Evolutionary conservation across 257 asterid species (phyloP).

Genomic region (Nicotiana sylvestris): DNA sequence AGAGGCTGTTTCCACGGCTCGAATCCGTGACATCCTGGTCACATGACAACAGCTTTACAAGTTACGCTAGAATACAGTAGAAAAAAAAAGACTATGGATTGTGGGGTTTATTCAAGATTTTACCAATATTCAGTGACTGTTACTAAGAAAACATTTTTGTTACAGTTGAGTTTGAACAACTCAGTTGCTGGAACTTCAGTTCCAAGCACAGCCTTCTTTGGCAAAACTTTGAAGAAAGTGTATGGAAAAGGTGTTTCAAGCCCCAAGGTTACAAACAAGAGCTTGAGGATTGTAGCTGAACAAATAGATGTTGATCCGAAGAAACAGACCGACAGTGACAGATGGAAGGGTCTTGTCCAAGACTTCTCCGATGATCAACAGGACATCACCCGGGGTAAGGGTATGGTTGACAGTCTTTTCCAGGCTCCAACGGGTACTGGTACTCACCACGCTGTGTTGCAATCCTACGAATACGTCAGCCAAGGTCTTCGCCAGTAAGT

Average conservation of each 20-base stretch:
- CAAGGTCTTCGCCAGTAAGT: slow-evolving; percentile 41
- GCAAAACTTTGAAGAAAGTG: slow-evolving; percentile 22
- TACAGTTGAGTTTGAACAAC: slow-evolving; percentile 30
- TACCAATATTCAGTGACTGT: not conserved
- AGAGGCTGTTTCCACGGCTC: too few relatives aligned
- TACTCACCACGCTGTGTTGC: slow-evolving; percentile 32
- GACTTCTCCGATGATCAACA: slow-evolving; percentile 42
- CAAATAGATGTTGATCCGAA: slow-evolving; percentile 18
- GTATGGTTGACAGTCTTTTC: slow-evolving; percentile 40
- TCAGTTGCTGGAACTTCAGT: slow-evolving; percentile 21
- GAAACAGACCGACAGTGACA: slow-evolving; percentile 29
- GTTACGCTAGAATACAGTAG: not conserved
- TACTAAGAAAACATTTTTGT: not conserved
- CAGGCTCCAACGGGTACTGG: slow-evolving; percentile 45
- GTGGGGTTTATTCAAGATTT: not conserved
- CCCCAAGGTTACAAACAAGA: slow-evolving; percentile 3
- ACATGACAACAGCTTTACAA: too few relatives aligned
- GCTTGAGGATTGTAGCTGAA: slow-evolving; percentile 20
- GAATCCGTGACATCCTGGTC: too few relatives aligned
- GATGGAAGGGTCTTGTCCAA: slow-evolving; percentile 31
- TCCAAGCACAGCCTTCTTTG: slow-evolving; percentile 27
- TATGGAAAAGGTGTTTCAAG: slow-evolving; percentile 3
- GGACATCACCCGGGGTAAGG: slow-evolving; percentile 44
- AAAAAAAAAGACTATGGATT: not conserved
- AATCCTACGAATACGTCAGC: slow-evolving; percentile 35